These are phyloP conservation scores for Ascochyta lentis DNA, from an alignment of 2,329 filamentous ascomycete species.

Conservation along the genomic window DNA sequence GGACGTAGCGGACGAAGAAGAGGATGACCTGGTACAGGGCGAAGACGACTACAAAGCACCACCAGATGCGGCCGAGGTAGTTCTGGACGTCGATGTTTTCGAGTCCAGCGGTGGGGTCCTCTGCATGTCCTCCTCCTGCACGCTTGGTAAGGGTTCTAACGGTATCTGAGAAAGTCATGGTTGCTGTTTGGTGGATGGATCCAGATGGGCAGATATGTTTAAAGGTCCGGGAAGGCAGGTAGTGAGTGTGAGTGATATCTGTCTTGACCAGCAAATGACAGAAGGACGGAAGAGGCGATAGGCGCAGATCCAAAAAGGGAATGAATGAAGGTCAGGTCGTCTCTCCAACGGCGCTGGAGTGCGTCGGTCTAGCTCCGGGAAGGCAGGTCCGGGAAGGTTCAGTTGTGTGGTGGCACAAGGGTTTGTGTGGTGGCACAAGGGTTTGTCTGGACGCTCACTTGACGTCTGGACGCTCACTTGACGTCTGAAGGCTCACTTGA, in stretches of 20 bases:
- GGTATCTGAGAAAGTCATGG: slow-evolving; percentile 35
- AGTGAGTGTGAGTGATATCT: slow-evolving; percentile 42
- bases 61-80: slow-evolving; percentile 57
- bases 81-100: slow-evolving; percentile 46
- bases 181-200: slow-evolving; percentile 17
- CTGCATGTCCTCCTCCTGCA: slow-evolving; percentile 31
- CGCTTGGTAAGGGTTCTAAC: slow-evolving; percentile 28
- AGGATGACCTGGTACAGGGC: slow-evolving; percentile 71
- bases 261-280: slow-evolving; percentile 50
- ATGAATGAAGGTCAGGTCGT: slow-evolving; percentile 17
- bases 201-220: slow-evolving; percentile 27
- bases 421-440: slow-evolving; percentile 24
- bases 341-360: slow-evolving; percentile 17
- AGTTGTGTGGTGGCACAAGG: slow-evolving; percentile 21
- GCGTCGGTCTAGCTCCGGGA: slow-evolving; percentile 13
- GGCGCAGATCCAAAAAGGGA: slow-evolving; percentile 15
- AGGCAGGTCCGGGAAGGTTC: slow-evolving; percentile 13
- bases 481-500: neutral
- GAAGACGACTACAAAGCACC: slow-evolving; percentile 67
- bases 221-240: slow-evolving; percentile 27
- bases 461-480: slow-evolving; percentile 8
- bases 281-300: slow-evolving; percentile 30
- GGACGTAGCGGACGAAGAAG: slow-evolving; percentile 70
- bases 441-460: slow-evolving; percentile 29
- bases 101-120: slow-evolving; percentile 37